Percentiles rank a stretch among this genome's conserved stretches.
These are phyloP conservation scores for Tylopilus sp. DNA, from an alignment of 768 basidiomycete species.

Conservation along the genomic window DNA sequence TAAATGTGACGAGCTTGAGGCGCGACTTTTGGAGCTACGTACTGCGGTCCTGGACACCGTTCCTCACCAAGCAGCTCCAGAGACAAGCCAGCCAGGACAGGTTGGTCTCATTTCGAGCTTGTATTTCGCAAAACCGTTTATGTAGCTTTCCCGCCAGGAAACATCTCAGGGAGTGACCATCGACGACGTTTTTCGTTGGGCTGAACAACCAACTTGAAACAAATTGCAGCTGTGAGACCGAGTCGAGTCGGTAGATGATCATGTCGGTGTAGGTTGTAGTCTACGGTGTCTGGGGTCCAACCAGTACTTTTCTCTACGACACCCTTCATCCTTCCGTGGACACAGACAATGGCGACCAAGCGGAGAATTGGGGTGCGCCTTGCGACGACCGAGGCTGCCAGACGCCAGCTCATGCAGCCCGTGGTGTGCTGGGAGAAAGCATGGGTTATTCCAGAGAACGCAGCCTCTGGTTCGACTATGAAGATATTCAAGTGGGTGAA, in stretches of 20 bases:
- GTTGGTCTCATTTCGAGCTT: conserved; percentile 5
- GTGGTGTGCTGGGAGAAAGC: conserved; percentile 85
- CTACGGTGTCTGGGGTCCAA: conserved; percentile 25
- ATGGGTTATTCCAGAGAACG: conserved; percentile 60
- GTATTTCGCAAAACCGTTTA: background rate
- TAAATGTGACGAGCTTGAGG: conserved; percentile 70
- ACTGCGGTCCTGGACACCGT: conserved; percentile 15
- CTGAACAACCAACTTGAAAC: conserved; percentile 43
- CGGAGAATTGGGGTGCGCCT: conserved; percentile 74
- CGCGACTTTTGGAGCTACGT: conserved; percentile 57
- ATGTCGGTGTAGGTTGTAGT: no score
- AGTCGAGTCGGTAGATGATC: no score
- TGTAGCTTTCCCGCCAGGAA: conserved; percentile 5
- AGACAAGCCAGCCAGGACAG: conserved; percentile 11
- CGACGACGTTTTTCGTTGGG: conserved; percentile 54
- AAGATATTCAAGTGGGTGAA: conserved; percentile 78
- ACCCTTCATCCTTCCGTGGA: background rate
- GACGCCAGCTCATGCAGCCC: conserved; percentile 84
- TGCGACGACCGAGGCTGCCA: conserved; percentile 75
- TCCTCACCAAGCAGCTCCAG: background rate
- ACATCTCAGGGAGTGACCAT: conserved; percentile 10
- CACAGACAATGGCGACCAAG: conserved; percentile 57
- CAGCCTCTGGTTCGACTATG: conserved; percentile 53
- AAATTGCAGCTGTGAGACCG: no score
- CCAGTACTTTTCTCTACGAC: background rate